Conservation (phyloP, 805 yeast genomes). For the Metschnikowia dekortorum region DNA sequence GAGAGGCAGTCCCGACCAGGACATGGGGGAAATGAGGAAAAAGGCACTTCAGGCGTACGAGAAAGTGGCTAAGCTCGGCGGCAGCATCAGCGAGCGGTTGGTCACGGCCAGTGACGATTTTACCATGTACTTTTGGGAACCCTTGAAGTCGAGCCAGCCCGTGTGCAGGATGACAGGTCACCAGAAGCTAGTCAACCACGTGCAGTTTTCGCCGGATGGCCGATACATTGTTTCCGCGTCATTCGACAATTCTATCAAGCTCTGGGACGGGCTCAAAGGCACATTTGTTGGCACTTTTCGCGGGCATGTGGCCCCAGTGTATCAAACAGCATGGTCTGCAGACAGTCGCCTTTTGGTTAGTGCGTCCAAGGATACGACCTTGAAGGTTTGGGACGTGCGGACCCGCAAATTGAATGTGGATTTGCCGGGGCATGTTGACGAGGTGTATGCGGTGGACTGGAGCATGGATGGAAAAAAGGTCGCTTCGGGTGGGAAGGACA, state of each 20-base stretch:
- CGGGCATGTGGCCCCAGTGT: conserved; percentile 97
- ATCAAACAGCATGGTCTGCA: conserved; percentile 96
- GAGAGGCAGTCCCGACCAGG: conserved; percentile 25
- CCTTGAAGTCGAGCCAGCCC: conserved; percentile 74
- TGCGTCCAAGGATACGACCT: conserved; percentile 92
- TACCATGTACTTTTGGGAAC: conserved; percentile 98
- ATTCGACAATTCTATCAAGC: conserved; percentile 89
- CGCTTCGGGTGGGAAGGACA: conserved; percentile 97
- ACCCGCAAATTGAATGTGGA: conserved; percentile 82
- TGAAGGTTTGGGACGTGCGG: conserved; percentile 93
- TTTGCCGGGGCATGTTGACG: conserved; percentile 94
- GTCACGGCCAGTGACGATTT: conserved; percentile 97
- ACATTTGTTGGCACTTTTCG: conserved; percentile 84
- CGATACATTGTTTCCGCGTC: conserved; percentile 86
- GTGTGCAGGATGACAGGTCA: conserved; percentile 95
- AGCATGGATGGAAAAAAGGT: conserved; percentile 90
- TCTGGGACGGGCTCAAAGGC: conserved; percentile 96
- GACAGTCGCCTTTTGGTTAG: conserved; percentile 88
- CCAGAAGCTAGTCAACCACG: conserved; percentile 94
- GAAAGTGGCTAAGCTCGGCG: conserved; percentile 57
- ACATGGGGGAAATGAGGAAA: conserved; percentile 29
- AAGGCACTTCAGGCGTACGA: conserved; percentile 60
- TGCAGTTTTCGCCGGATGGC: conserved; percentile 94
- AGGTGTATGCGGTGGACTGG: conserved; percentile 97
- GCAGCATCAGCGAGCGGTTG: conserved; percentile 62